phyloP scores from a whole-genome alignment of 306 rosid species.

The Prunus davidiana region DNA sequence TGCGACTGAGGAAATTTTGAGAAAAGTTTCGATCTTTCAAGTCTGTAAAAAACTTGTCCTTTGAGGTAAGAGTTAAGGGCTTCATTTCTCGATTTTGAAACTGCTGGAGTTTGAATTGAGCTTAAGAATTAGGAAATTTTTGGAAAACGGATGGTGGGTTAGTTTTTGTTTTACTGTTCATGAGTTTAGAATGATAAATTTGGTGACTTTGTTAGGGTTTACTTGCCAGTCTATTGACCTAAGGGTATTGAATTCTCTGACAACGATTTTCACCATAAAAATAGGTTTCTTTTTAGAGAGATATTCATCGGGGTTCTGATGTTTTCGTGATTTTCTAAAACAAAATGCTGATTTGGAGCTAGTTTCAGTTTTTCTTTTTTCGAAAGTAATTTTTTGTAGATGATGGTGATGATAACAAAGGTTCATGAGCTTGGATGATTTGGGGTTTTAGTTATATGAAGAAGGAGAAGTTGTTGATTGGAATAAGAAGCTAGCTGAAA shows the following conservation, averaged over 20 bases:
- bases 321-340: conserved; percentile 1
- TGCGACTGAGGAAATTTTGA: neutral
- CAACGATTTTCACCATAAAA: neutral
- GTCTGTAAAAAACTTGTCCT: neutral
- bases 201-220: conserved; percentile 1
- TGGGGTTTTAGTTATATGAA: neutral
- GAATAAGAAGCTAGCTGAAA: neutral
- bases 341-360: neutral
- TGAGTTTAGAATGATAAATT: neutral
- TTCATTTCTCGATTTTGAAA: conserved; percentile 13
- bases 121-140: neutral
- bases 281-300: neutral
- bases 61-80: conserved; percentile 27
- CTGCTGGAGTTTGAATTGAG: conserved; percentile 12
- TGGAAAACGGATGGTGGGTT: neutral
- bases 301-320: conserved; percentile 2
- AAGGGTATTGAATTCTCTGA: neutral
- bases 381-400: neutral
- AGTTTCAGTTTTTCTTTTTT: neutral
- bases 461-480: neutral
- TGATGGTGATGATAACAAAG: neutral
- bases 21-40: conserved; percentile 5
- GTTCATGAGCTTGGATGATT: neutral
- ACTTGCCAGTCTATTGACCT: neutral
- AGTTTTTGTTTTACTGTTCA: neutral